phyloP scores from a whole-genome alignment of 140 eudicot genomes.

The Erigeron philadelphicus region DNA sequence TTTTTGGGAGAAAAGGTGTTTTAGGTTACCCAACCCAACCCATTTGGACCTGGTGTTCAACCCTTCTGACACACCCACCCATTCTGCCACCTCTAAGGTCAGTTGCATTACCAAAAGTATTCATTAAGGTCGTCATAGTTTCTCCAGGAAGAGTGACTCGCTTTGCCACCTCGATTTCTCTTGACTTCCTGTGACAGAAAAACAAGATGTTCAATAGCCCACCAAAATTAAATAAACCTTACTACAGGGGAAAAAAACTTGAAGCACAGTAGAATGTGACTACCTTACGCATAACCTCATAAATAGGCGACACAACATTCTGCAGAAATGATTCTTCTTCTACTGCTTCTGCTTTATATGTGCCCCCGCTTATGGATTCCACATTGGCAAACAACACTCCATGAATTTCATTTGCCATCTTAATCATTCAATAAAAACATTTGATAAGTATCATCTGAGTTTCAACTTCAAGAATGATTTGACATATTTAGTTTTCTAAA shows the following conservation, averaged over 20 bases:
- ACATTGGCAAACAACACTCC: slow-evolving; percentile 70
- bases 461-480: slow-evolving; percentile 8
- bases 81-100: background rate
- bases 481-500: background rate
- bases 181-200: slow-evolving; percentile 64
- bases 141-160: slow-evolving; percentile 98
- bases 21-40: background rate
- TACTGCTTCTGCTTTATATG: slow-evolving; percentile 55
- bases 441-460: slow-evolving; percentile 27
- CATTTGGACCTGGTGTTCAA: background rate
- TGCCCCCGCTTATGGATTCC: slow-evolving; percentile 65
- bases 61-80: background rate
- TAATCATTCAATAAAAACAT: slow-evolving; percentile 9
- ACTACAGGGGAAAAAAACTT: background rate
- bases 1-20: background rate
- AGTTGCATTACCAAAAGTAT: slow-evolving; percentile 75
- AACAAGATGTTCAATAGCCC: slow-evolving; percentile 23
- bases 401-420: slow-evolving; percentile 88
- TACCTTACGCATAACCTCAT: slow-evolving; percentile 83
- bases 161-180: slow-evolving; percentile 85
- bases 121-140: slow-evolving; percentile 96
- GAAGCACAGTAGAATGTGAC: slow-evolving; percentile 8
- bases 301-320: slow-evolving; percentile 77
- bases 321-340: slow-evolving; percentile 72
- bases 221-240: slow-evolving; percentile 18